Conservation (phyloP, 345 rosid species). For the Excoecaria cochinchinensis region DNA sequence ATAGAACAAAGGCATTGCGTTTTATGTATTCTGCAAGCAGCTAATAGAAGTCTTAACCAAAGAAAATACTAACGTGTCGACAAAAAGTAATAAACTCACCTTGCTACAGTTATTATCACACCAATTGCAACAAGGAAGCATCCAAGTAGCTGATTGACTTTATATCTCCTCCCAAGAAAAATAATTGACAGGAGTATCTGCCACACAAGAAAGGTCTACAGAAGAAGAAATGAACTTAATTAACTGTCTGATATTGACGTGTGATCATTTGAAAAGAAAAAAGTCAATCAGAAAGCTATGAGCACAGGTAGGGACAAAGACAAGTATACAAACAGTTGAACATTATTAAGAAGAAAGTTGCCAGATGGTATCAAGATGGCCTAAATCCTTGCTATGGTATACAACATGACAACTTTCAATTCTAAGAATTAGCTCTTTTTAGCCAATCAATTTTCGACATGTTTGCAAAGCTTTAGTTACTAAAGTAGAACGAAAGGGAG, state of each 20-base stretch:
- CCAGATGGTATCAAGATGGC: background rate
- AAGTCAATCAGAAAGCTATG: background rate
- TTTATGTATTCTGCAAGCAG: background rate
- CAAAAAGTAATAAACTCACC: constrained; percentile 35
- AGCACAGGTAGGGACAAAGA: background rate
- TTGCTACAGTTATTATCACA: constrained; percentile 83
- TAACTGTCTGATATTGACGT: constrained; percentile 8
- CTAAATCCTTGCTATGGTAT: background rate
- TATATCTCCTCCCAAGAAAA: constrained; percentile 93
- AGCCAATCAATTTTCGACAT: too few species aligned
- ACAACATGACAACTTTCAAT: background rate
- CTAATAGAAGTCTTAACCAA: background rate
- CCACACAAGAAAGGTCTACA: constrained; percentile 96
- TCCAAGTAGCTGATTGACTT: constrained; percentile 69
- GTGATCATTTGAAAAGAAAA: background rate
- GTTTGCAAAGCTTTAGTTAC: too few species aligned
- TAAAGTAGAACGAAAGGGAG: too few species aligned
- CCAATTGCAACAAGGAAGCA: constrained; percentile 82
- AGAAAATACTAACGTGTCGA: constrained; percentile 4
- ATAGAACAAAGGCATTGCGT: background rate
- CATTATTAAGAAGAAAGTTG: background rate
- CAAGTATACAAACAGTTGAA: too few species aligned
- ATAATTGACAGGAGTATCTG: constrained; percentile 78
- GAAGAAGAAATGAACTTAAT: constrained; percentile 19
- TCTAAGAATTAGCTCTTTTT: background rate